These are phyloP conservation scores for Quercus ilex DNA, from an alignment of 306 rosid genomes.

Conservation along the genomic window DNA sequence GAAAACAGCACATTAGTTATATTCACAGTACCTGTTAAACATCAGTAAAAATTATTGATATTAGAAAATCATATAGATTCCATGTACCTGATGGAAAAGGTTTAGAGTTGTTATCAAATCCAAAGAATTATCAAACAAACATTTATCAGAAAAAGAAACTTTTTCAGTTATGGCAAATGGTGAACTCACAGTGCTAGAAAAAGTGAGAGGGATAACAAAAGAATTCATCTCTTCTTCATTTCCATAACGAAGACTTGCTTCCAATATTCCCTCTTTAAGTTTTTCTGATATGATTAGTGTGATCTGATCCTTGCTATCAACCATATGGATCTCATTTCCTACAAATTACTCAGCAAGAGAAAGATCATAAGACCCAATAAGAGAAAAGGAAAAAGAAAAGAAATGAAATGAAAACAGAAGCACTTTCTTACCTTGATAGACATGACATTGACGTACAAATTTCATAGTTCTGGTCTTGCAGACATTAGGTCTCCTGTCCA, in stretches of 20 bases:
- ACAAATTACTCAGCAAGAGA: neutral
- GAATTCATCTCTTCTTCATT: constrained; percentile 12
- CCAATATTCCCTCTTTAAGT: constrained; percentile 10
- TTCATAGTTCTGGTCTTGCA: constrained; percentile 19
- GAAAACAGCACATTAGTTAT: neutral
- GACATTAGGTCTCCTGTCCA: neutral
- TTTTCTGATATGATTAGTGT: constrained; percentile 24
- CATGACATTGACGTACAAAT: constrained; percentile 15
- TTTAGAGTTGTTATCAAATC: neutral
- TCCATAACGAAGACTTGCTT: constrained; percentile 24
- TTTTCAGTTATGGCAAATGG: neutral
- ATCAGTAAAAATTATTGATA: neutral
- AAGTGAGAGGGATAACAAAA: constrained; percentile 4
- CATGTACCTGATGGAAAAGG: neutral
- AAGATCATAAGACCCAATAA: neutral
- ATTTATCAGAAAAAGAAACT: neutral
- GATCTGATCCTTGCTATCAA: constrained; percentile 17
- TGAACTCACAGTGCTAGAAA: constrained; percentile 31
- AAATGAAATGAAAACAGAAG: neutral
- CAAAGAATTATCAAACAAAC: neutral
- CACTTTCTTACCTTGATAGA: constrained; percentile 16
- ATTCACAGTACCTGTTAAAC: neutral
- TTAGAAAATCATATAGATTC: neutral
- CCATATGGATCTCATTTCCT: constrained; percentile 14
- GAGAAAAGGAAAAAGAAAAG: neutral